phyloP scores from a whole-genome alignment of 2,329 filamentous ascomycete species.

The Botrytis sinoallii region DNA sequence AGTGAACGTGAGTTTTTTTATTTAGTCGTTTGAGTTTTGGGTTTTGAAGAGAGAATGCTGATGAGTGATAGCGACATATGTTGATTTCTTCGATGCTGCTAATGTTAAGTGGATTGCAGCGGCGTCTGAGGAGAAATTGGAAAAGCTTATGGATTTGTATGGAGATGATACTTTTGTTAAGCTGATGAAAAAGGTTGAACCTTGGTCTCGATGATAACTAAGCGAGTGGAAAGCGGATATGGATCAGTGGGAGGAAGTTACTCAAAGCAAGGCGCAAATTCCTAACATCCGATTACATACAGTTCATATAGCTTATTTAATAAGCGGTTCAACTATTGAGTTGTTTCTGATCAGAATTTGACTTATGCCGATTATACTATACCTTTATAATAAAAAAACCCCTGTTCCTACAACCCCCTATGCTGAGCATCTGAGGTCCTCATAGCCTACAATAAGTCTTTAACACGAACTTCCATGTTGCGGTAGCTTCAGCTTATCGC shows the following conservation, averaged over 20 bases:
- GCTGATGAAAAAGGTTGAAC: conserved; percentile 27
- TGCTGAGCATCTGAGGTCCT: neutral
- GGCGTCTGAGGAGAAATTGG: conserved; percentile 23
- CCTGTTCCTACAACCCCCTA: neutral
- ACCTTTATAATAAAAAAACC: neutral
- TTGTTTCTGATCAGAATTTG: neutral
- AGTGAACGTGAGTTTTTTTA: conserved; percentile 25
- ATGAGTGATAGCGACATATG: conserved; percentile 22
- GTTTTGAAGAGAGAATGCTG: neutral
- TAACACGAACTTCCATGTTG: neutral
- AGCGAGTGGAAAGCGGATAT: neutral
- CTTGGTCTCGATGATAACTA: neutral
- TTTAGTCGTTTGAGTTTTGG: neutral
- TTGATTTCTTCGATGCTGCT: conserved; percentile 27
- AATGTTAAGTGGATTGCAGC: conserved; percentile 23
- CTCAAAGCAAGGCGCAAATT: neutral
- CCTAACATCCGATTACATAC: fast-evolving
- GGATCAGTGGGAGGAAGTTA: neutral
- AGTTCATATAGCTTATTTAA: neutral
- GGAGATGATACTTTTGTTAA: conserved; percentile 29
- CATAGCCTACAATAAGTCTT: fast-evolving
- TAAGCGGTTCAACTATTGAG: neutral
- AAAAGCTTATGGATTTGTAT: conserved; percentile 24
- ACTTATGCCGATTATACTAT: neutral
- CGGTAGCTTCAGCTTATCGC: neutral